Percentiles rank a stretch among this genome's conserved stretches.
Conservation (phyloP, 768 basidiomycete species). For the Cystofilobasidium macerans region DNA sequence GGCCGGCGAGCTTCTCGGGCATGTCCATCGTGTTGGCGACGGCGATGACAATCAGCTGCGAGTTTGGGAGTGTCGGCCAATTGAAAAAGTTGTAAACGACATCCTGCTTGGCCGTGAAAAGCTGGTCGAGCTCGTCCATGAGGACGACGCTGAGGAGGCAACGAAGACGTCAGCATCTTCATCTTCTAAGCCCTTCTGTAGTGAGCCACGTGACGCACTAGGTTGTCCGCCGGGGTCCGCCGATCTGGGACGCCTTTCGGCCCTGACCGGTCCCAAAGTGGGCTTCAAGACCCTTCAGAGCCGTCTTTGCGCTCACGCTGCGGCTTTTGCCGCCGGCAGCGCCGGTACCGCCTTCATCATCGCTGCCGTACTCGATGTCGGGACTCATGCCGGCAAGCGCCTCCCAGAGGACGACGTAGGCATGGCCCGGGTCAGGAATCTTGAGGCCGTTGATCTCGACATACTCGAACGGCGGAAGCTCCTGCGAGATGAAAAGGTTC, state of each 20-base stretch:
- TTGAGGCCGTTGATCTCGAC: constrained; percentile 95
- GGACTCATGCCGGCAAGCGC: constrained; percentile 68
- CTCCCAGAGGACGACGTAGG: constrained; percentile 87
- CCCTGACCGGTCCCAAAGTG: constrained; percentile 57
- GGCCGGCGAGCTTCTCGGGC: constrained; percentile 84
- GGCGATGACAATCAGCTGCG: constrained; percentile 85
- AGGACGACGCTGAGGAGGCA: constrained; percentile 61
- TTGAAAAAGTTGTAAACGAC: constrained; percentile 99
- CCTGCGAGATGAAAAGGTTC: constrained; percentile 46
- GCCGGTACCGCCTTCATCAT: constrained; percentile 5
- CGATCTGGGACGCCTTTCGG: constrained; percentile 38
- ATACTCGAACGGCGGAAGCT: constrained; percentile 86
- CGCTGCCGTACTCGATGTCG: constrained; percentile 1
- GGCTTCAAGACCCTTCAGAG: constrained; percentile 61
- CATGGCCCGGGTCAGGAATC: constrained; percentile 82
- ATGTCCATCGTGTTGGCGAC: constrained; percentile 98
- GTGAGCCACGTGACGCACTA: constrained; percentile 49
- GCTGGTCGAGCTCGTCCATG: constrained; percentile 97
- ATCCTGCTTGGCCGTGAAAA: constrained; percentile 91
- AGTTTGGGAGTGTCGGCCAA: constrained; percentile 84
- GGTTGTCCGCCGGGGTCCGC: constrained; percentile 69
- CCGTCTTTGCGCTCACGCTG: constrained; percentile 64
- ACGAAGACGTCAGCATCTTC: not conserved
- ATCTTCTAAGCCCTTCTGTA: no score
- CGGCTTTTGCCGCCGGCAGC: constrained; percentile 40